Conservation (phyloP, 768 basidiomycete genomes). For the Lactarius tabidus region DNA sequence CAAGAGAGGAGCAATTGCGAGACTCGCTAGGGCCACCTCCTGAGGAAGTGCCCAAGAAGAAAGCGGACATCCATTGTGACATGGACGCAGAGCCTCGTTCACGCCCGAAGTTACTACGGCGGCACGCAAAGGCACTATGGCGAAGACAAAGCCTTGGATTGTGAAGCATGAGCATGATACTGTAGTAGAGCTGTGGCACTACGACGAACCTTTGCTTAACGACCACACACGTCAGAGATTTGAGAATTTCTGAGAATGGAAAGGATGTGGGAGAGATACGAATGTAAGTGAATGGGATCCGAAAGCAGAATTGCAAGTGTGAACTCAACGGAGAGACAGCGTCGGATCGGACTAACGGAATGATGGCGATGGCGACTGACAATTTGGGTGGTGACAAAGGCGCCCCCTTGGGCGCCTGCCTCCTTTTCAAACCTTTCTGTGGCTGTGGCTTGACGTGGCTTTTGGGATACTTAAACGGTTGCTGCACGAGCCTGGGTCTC, state of each 20-base stretch:
- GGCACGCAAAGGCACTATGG: neutral
- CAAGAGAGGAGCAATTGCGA: constrained; percentile 74
- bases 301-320: too few species aligned
- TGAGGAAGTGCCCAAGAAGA: constrained; percentile 72
- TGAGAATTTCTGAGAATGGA: neutral
- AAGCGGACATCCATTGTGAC: constrained; percentile 47
- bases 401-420: too few species aligned
- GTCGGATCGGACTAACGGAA: too few species aligned
- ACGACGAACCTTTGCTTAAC: neutral
- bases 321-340: too few species aligned
- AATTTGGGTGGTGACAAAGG: too few species aligned
- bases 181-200: neutral
- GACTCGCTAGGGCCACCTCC: constrained; percentile 71
- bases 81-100: constrained; percentile 16
- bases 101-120: neutral
- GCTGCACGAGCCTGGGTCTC: too few species aligned
- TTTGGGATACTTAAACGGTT: too few species aligned
- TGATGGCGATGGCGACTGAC: too few species aligned
- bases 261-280: neutral
- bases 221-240: neutral
- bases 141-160: neutral
- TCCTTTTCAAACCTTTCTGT: too few species aligned
- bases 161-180: neutral
- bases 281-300: neutral
- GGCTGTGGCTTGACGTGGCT: too few species aligned